These are phyloP conservation scores for Curvularia lunata DNA, from an alignment of 2,329 filamentous ascomycete genomes.

Conservation along the genomic window DNA sequence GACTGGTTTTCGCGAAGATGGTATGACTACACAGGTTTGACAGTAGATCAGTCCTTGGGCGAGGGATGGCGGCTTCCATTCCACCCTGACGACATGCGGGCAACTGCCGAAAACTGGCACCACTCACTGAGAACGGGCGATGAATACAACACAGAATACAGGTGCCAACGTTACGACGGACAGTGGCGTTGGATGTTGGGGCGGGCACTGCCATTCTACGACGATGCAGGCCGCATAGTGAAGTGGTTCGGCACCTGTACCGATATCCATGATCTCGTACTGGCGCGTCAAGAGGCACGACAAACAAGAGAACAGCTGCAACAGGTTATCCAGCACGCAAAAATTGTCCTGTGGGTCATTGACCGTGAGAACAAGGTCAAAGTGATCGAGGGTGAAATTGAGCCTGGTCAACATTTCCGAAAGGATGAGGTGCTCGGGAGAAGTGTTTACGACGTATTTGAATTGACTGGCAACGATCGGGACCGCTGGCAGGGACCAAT, in stretches of 20 bases:
- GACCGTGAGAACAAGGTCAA: constrained; percentile 67
- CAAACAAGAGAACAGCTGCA: constrained; percentile 72
- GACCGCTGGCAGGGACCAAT: constrained; percentile 63
- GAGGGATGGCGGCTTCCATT: constrained; percentile 68
- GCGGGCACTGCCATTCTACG: constrained; percentile 70
- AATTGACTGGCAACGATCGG: constrained; percentile 36
- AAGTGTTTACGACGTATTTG: constrained; percentile 70
- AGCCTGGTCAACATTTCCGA: constrained; percentile 47
- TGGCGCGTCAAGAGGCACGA: constrained; percentile 69
- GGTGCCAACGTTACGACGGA: constrained; percentile 69
- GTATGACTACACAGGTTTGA: constrained; percentile 76
- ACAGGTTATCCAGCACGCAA: constrained; percentile 75
- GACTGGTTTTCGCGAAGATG: constrained; percentile 81
- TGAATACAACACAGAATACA: constrained; percentile 73
- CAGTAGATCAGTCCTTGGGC: constrained; percentile 67
- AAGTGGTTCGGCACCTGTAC: constrained; percentile 85
- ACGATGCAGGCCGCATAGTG: constrained; percentile 71
- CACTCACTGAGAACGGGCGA: constrained; percentile 68
- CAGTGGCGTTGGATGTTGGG: constrained; percentile 82
- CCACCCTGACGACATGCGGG: constrained; percentile 71
- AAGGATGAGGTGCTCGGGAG: constrained; percentile 58
- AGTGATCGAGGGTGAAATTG: constrained; percentile 72
- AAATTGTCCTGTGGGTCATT: constrained; percentile 77
- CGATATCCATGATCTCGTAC: constrained; percentile 76
- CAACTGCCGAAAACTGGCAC: constrained; percentile 64